phyloP scores from a whole-genome alignment of 2,329 filamentous ascomycete species.

The Hyphodiscus sp. region DNA sequence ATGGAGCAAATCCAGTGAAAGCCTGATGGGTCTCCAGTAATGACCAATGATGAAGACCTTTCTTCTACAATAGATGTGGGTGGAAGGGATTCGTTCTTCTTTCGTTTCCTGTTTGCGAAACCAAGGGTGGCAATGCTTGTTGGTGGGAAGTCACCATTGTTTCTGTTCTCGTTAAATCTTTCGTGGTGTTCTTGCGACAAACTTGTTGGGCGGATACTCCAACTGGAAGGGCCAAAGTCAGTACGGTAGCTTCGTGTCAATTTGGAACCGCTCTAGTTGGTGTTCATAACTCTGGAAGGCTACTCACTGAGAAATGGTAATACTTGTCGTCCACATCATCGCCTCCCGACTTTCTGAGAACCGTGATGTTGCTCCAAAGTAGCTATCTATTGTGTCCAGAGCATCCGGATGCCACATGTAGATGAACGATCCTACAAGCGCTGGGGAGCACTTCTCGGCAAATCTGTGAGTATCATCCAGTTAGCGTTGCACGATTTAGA shows the following conservation, averaged over 20 bases:
- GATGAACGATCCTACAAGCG: constrained; percentile 15
- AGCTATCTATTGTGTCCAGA: constrained; percentile 18
- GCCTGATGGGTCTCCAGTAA: constrained; percentile 17
- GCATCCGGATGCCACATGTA: constrained; percentile 20
- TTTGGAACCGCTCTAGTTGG: not conserved
- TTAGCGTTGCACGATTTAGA: not conserved
- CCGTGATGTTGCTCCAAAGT: constrained; percentile 13
- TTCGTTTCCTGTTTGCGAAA: not conserved
- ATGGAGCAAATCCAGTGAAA: constrained; percentile 16
- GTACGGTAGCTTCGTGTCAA: not conserved
- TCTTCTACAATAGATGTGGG: constrained; percentile 8
- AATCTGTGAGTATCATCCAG: constrained; percentile 7
- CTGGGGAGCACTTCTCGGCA: constrained; percentile 13
- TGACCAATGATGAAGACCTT: constrained; percentile 16
- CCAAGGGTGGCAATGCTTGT: not conserved
- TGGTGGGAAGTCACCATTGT: constrained; percentile 17
- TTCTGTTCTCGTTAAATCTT: constrained; percentile 1
- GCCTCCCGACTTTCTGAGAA: constrained; percentile 11
- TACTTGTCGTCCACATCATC: constrained; percentile 15
- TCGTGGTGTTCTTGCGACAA: constrained; percentile 4
- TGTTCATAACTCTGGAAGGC: not conserved
- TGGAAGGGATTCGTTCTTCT: not conserved
- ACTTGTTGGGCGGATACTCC: constrained; percentile 10
- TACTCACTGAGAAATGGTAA: constrained; percentile 17
- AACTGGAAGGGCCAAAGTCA: not conserved